phyloP scores from a whole-genome alignment of 805 yeast genomes.

The Metschnikowia lunata region DNA sequence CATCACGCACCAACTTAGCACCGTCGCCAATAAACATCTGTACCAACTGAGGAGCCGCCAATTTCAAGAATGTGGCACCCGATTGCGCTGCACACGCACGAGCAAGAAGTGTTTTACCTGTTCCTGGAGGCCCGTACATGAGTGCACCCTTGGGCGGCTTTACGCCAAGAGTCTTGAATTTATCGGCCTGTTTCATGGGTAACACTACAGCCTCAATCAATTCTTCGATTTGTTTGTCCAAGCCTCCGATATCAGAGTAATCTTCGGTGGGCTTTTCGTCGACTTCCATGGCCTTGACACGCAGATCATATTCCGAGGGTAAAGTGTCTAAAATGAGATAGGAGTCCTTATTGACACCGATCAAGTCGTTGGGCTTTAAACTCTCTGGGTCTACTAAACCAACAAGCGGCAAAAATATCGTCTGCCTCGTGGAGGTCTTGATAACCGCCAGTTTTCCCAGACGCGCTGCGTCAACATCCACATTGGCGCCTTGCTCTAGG shows the following conservation, averaged over 20 bases:
- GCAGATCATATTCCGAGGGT: constrained; percentile 95
- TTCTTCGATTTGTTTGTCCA: constrained; percentile 46
- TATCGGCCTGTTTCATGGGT: constrained; percentile 22
- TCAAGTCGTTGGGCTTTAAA: constrained; percentile 95
- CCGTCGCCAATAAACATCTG: constrained; percentile 23
- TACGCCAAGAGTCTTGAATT: constrained; percentile 19
- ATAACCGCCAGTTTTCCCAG: constrained; percentile 97
- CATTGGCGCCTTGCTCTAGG: constrained; percentile 88
- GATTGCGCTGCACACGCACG: constrained; percentile 21
- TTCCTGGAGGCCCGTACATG: constrained; percentile 22
- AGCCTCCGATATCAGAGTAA: constrained; percentile 95
- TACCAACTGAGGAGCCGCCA: constrained; percentile 21
- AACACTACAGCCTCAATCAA: constrained; percentile 22
- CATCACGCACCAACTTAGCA: constrained; percentile 21
- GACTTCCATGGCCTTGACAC: constrained; percentile 99
- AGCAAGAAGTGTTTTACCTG: constrained; percentile 21
- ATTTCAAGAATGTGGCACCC: constrained; percentile 20
- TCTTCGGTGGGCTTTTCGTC: constrained; percentile 98
- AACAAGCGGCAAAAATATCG: constrained; percentile 91
- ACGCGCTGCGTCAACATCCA: constrained; percentile 86
- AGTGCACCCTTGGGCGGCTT: constrained; percentile 22
- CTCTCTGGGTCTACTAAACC: constrained; percentile 90
- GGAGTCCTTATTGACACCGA: constrained; percentile 97
- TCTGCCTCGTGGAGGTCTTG: constrained; percentile 95
- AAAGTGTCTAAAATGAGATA: constrained; percentile 88